These are phyloP conservation scores for Catenaria anguillulae DNA, from an alignment of 371 early-diverging fungal genomes.

Conservation along the genomic window DNA sequence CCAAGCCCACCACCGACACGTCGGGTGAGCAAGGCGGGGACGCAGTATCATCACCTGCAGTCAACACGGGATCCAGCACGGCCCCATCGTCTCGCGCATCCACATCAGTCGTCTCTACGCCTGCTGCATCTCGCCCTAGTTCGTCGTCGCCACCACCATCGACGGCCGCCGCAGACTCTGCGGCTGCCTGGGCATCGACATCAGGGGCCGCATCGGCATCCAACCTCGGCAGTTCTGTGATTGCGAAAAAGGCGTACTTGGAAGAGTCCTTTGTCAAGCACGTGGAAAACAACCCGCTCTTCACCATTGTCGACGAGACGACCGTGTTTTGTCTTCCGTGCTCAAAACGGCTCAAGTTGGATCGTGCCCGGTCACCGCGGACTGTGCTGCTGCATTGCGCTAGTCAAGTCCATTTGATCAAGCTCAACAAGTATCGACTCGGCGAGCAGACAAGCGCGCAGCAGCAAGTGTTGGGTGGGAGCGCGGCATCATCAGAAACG, in stretches of 20 bases:
- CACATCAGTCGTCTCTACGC: too few relatives aligned
- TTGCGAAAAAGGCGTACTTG: background rate
- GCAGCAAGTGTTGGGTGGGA: too few relatives aligned
- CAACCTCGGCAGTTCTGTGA: background rate
- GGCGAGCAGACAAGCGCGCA: constrained; percentile 4
- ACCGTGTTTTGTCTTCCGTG: background rate
- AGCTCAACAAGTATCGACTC: background rate
- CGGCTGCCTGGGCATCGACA: too few relatives aligned
- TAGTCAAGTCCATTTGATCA: background rate
- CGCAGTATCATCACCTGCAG: too few relatives aligned
- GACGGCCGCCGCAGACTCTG: background rate
- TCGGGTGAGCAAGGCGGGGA: too few relatives aligned
- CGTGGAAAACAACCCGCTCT: background rate
- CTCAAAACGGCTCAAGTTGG: background rate
- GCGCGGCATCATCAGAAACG: too few relatives aligned
- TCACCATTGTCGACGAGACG: background rate
- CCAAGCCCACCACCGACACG: background rate
- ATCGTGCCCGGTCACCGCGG: background rate
- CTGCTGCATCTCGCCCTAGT: background rate
- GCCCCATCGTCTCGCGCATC: too few relatives aligned
- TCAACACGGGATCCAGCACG: too few relatives aligned
- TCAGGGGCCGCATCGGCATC: too few relatives aligned
- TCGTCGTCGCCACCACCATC: background rate
- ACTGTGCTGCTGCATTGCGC: background rate
- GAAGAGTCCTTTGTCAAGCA: background rate